phyloP scores from a whole-genome alignment of 495 filamentous ascomycete species.

The Pseudoneurospora amorphoporcata region DNA sequence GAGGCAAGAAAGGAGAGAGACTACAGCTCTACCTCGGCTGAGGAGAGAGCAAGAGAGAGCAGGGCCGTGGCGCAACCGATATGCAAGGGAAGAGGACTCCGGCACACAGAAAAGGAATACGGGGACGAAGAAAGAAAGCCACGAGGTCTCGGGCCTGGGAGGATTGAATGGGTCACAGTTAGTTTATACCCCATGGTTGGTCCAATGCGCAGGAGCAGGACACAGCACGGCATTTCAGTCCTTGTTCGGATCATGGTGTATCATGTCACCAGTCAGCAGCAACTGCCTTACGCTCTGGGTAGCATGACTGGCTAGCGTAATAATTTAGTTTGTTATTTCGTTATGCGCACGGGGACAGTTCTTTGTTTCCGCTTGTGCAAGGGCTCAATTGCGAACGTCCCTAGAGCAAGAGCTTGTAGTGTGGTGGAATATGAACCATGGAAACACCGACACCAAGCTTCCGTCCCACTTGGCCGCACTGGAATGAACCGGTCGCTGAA shows the following conservation, averaged over 20 bases:
- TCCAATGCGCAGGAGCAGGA: not conserved
- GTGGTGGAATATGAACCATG: not conserved
- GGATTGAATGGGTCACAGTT: not conserved
- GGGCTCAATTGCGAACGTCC: not conserved
- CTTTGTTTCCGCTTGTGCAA: not conserved
- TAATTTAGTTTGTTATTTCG: not conserved
- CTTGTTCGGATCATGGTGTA: not conserved
- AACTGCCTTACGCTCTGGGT: not conserved
- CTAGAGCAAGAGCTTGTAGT: not conserved
- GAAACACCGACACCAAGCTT: not conserved
- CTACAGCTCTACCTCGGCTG: not conserved
- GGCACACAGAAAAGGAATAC: not conserved
- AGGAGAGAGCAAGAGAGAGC: not conserved
- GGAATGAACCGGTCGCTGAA: not conserved
- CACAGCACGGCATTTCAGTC: not conserved
- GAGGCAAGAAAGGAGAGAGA: not conserved
- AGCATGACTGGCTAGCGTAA: not conserved
- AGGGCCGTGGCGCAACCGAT: not conserved
- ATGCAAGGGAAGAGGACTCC: not conserved
- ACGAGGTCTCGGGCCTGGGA: not conserved
- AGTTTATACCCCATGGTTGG: not conserved
- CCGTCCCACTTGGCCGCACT: not conserved
- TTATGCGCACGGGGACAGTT: not conserved
- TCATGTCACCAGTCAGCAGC: not conserved
- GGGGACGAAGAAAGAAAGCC: not conserved